Conservation (phyloP, 306 rosid species). For the Delonix regia region DNA sequence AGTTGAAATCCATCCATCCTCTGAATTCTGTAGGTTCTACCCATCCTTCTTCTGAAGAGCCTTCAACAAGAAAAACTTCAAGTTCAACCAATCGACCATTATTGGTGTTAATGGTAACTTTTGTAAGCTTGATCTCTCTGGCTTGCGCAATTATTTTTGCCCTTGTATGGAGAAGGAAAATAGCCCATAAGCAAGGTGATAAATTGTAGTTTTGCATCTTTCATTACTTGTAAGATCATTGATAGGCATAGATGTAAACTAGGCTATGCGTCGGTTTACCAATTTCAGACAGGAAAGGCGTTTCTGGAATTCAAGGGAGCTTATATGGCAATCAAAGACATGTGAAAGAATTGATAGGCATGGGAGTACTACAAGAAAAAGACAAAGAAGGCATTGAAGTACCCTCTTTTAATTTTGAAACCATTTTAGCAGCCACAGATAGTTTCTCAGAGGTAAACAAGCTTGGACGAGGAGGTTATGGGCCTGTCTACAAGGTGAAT, state of each 20-base stretch:
- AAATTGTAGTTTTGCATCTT: background rate
- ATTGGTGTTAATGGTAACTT: background rate
- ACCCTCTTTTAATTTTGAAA: constrained; percentile 39
- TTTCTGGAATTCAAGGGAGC: constrained; percentile 2
- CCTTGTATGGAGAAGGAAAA: constrained; percentile 16
- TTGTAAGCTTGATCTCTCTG: background rate
- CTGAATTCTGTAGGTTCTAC: no score
- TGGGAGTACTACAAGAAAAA: constrained; percentile 39
- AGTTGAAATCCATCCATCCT: no score
- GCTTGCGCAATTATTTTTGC: constrained; percentile 6
- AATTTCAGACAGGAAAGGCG: constrained; percentile 29
- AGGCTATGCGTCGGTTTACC: background rate
- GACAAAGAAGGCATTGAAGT: constrained; percentile 43
- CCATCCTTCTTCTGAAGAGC: no score
- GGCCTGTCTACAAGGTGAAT: constrained; percentile 60
- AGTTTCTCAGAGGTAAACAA: constrained; percentile 55
- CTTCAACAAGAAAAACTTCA: no score
- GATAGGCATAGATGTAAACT: background rate
- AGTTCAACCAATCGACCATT: no score
- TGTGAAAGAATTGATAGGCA: constrained; percentile 37
- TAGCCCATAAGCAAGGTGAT: constrained; percentile 25
- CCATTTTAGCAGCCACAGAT: constrained; percentile 48
- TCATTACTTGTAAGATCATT: background rate
- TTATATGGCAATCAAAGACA: constrained; percentile 30
- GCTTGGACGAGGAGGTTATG: constrained; percentile 67